Percentiles rank a stretch among this genome's conserved stretches.
phyloP scores from a whole-genome alignment of 2,329 filamentous ascomycete genomes.

The Trichoderma polysporum region DNA sequence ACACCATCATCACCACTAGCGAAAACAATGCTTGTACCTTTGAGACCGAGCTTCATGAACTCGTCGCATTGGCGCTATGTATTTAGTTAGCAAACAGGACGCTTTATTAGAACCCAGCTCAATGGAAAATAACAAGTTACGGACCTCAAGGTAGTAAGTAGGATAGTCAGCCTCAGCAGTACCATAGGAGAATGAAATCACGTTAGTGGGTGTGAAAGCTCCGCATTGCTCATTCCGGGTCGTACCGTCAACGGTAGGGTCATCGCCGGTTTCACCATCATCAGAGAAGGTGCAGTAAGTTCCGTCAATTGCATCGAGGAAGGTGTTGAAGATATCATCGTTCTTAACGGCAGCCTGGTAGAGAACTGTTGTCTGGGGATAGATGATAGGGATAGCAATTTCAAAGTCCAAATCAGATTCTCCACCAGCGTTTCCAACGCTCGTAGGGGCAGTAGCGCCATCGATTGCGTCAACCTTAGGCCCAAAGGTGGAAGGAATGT shows the following conservation, averaged over 20 bases:
- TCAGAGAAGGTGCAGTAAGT: constrained; percentile 38
- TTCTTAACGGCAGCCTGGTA: constrained; percentile 43
- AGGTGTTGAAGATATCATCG: constrained; percentile 43
- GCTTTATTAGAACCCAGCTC: no score
- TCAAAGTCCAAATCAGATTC: constrained; percentile 57
- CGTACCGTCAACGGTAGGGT: constrained; percentile 40
- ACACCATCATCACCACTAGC: constrained; percentile 32
- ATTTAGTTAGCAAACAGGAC: neutral
- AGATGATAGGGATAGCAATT: constrained; percentile 52
- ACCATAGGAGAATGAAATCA: constrained; percentile 55
- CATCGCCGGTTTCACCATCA: constrained; percentile 40
- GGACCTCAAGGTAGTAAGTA: constrained; percentile 42
- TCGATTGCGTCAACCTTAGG: constrained; percentile 49
- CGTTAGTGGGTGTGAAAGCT: constrained; percentile 45
- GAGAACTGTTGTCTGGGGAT: constrained; percentile 51
- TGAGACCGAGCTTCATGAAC: constrained; percentile 57
- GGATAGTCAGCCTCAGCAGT: constrained; percentile 53
- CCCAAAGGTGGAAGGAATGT: constrained; percentile 42
- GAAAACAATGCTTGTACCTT: constrained; percentile 50
- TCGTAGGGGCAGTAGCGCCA: constrained; percentile 45
- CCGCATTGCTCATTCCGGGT: constrained; percentile 47
- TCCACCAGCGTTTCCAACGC: constrained; percentile 31
- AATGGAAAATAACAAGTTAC: neutral
- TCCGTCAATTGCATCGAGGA: constrained; percentile 47
- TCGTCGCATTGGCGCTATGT: constrained; percentile 51